Conservation (phyloP, 1,139 yeast genomes). For the Kurtzmaniella quercitrusa region DNA sequence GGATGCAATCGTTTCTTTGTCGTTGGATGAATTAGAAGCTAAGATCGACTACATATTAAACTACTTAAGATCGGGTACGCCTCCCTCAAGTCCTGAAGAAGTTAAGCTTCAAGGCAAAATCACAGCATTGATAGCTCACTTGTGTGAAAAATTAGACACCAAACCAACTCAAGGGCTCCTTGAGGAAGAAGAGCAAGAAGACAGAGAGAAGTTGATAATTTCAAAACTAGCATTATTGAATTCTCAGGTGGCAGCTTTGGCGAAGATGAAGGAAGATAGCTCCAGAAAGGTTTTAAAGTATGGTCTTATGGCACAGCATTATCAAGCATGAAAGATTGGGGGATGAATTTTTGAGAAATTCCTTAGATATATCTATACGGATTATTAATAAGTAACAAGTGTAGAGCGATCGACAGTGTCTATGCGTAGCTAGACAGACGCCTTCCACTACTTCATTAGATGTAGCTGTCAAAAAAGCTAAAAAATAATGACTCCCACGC, state of each 20-base stretch:
- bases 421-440: no score
- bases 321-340: neutral
- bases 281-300: slow-evolving; percentile 8
- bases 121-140: slow-evolving; percentile 21
- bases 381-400: no score
- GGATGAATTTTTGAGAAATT: no score
- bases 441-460: no score
- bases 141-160: slow-evolving; percentile 19
- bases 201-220: slow-evolving; percentile 6
- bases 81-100: slow-evolving; percentile 9
- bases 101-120: slow-evolving; percentile 12
- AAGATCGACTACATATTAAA: slow-evolving; percentile 18
- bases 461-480: no score
- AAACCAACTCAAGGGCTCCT: neutral
- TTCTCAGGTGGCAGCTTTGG: slow-evolving; percentile 22
- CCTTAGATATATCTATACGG: no score
- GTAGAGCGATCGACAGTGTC: no score
- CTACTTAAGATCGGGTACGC: slow-evolving; percentile 12
- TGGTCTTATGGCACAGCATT: slow-evolving; percentile 1
- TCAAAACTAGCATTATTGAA: slow-evolving; percentile 25
- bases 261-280: slow-evolving; percentile 17
- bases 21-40: slow-evolving; percentile 20
- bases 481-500: slow-evolving; percentile 17
- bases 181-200: slow-evolving; percentile 9
- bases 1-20: slow-evolving; percentile 9